Evolutionary conservation across 164 flowering plant species (phyloP), one percentile per base, ranked within the genome.

Genomic region (Euptelea pleiosperma): DNA sequence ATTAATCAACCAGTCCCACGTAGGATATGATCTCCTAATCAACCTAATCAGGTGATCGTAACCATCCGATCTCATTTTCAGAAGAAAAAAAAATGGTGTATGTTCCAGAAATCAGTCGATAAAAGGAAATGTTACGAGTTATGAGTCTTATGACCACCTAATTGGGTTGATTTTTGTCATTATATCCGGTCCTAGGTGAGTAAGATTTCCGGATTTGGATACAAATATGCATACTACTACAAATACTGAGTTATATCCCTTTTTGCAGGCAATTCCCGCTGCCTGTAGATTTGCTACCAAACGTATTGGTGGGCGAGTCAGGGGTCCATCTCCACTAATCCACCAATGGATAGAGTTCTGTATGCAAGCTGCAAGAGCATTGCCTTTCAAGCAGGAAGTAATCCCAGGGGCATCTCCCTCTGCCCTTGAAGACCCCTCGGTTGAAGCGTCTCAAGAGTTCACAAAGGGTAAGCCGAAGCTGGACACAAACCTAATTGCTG

Each of bases 271-370:
- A 26, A 66, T 87, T 36, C 98, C 98, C 8, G 79, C 84, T 52
- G 79, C 82, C 28, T 65, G 85, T 33, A 77, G 50, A 61, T 48
- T 78, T 40, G 61, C 67, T 42, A 74, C 86, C 18, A 52, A 73
- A 12, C 55, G 55, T 61, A 72, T 84, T 36, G 97, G 98, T 18
- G 97, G 98, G 15, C 75, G 97, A 56, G 60, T 80, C 0, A 74
- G 96, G 69, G 89, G 96, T 10, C 89, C 96, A 21, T 89, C 97
- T 35, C 98, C 97, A 16, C 58, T 87, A 33, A 69, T 83, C 37
- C 78, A 83, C 70, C 96, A 93, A 52, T 93, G 98, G 98, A 66
- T 93, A 26, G 92, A 89, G 28, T 93, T 93, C 77, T 89, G 98
- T 75, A 64, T 86, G 60, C 96, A 89, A 78, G 60, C 79, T 30